These are phyloP conservation scores for Cairneyella variabilis DNA, from an alignment of 495 filamentous ascomycete genomes.

Conservation along the genomic window DNA sequence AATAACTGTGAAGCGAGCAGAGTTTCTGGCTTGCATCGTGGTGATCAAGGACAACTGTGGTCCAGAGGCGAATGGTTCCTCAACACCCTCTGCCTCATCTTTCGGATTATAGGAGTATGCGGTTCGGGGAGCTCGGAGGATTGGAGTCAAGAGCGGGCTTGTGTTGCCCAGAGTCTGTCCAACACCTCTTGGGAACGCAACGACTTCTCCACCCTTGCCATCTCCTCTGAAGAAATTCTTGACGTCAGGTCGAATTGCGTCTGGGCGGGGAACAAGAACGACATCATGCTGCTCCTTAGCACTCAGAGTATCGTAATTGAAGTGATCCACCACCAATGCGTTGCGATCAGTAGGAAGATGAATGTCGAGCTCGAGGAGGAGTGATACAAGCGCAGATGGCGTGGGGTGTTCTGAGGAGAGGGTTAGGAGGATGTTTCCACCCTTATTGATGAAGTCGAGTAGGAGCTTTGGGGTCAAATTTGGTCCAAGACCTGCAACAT, in stretches of 20 bases:
- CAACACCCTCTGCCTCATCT: slow-evolving; percentile 66
- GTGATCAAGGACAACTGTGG: slow-evolving; percentile 77
- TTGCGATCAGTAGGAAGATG: slow-evolving; percentile 80
- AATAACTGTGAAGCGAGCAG: slow-evolving; percentile 81
- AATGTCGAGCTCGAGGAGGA: slow-evolving; percentile 89
- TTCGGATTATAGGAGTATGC: slow-evolving; percentile 94
- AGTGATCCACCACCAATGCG: slow-evolving; percentile 86
- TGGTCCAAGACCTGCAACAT: slow-evolving; percentile 70
- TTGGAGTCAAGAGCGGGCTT: slow-evolving; percentile 69
- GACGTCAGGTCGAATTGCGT: slow-evolving; percentile 58
- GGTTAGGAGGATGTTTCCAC: slow-evolving; percentile 90
- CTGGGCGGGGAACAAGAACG: slow-evolving; percentile 66
- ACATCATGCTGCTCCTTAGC: slow-evolving; percentile 85
- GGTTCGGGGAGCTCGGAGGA: slow-evolving; percentile 74
- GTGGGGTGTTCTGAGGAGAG: slow-evolving; percentile 71
- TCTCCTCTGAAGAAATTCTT: slow-evolving; percentile 76
- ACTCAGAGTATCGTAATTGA: slow-evolving; percentile 79
- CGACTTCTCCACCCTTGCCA: slow-evolving; percentile 40
- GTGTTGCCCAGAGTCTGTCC: slow-evolving; percentile 78
- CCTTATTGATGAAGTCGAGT: slow-evolving; percentile 83
- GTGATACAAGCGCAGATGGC: slow-evolving; percentile 73
- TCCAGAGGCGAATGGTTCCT: slow-evolving; percentile 78
- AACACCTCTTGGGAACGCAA: slow-evolving; percentile 77
- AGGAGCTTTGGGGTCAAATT: slow-evolving; percentile 80
- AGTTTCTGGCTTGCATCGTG: slow-evolving; percentile 86